phyloP scores from a whole-genome alignment of 2,329 filamentous ascomycete species.

The Arthroderma sp. region DNA sequence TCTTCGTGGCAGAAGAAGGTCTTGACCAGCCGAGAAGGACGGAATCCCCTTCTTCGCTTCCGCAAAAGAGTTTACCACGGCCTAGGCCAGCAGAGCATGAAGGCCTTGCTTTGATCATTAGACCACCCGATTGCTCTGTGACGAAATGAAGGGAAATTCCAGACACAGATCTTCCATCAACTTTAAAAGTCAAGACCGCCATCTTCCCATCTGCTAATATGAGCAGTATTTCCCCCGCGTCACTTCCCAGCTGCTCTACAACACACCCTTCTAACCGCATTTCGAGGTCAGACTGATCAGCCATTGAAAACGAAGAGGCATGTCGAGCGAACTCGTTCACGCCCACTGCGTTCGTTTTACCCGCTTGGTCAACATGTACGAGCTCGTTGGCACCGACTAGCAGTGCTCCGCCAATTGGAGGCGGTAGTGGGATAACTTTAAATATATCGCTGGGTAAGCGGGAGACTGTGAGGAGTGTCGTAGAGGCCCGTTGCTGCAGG shows the following conservation, averaged over 20 bases:
- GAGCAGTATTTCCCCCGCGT: slow-evolving; percentile 74
- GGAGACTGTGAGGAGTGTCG: slow-evolving; percentile 75
- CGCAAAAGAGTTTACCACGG: slow-evolving; percentile 63
- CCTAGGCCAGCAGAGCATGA: slow-evolving; percentile 60
- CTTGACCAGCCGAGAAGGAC: slow-evolving; percentile 67
- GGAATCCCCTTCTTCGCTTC: slow-evolving; percentile 74
- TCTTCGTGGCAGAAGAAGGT: slow-evolving; percentile 51
- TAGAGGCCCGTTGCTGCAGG: slow-evolving; percentile 83
- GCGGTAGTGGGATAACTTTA: slow-evolving; percentile 66
- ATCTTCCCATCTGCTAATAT: slow-evolving; percentile 64
- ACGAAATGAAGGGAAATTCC: slow-evolving; percentile 64
- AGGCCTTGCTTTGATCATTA: slow-evolving; percentile 48
- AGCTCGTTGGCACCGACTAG: slow-evolving; percentile 81
- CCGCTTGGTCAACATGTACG: slow-evolving; percentile 90
- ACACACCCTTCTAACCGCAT: slow-evolving; percentile 71
- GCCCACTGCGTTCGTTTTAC: slow-evolving; percentile 81
- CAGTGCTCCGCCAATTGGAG: slow-evolving; percentile 77
- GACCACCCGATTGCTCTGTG: slow-evolving; percentile 49
- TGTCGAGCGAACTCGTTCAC: slow-evolving; percentile 83
- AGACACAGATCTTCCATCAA: slow-evolving; percentile 85
- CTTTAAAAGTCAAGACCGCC: slow-evolving; percentile 64
- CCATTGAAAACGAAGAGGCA: slow-evolving; percentile 69
- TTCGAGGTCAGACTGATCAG: slow-evolving; percentile 70
- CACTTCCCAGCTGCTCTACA: slow-evolving; percentile 62
- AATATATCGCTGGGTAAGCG: slow-evolving; percentile 80